Percentiles rank a stretch among this genome's conserved stretches.
Evolutionary conservation across 2,329 filamentous ascomycete genomes (phyloP).

Genomic region (Sporothrix pallida): DNA sequence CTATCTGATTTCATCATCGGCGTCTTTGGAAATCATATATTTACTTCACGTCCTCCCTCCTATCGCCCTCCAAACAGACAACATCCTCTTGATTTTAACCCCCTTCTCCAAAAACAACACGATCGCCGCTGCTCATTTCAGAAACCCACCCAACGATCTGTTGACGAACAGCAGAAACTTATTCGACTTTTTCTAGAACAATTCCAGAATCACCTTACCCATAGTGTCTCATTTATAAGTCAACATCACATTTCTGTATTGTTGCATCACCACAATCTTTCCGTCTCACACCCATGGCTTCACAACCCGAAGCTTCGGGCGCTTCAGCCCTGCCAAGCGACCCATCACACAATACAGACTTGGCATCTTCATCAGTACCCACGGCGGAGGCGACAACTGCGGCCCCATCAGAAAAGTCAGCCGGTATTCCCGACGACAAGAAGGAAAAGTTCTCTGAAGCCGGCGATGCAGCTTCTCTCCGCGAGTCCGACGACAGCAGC

Average conservation of each 20-base stretch:
- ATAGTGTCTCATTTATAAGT: not conserved
- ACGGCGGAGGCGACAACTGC: too few species aligned
- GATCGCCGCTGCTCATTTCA: not conserved
- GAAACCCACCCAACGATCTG: not conserved
- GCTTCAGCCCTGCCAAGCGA: slow-evolving; percentile 7
- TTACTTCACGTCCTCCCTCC: not conserved
- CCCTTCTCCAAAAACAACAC: not conserved
- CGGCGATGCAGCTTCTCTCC: slow-evolving; percentile 1
- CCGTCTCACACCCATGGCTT: slow-evolving; percentile 12
- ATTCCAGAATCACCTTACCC: not conserved
- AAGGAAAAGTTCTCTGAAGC: not conserved
- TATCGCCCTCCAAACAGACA: not conserved
- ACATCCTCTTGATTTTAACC: not conserved
- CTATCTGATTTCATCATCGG: not conserved
- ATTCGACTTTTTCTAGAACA: not conserved
- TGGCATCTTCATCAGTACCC: slow-evolving; percentile 11
- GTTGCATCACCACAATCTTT: not conserved
- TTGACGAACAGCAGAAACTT: not conserved
- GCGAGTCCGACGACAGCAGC: slow-evolving; percentile 15
- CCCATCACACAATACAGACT: not conserved
- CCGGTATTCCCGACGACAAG: not conserved
- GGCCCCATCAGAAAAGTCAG: not conserved
- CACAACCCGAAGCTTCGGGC: slow-evolving; percentile 11
- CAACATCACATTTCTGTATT: not conserved
- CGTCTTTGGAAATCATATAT: not conserved